Base-by-base conservation (phyloP, 805 yeast genomes). In the Hanseniaspora mollemarum region DNA sequence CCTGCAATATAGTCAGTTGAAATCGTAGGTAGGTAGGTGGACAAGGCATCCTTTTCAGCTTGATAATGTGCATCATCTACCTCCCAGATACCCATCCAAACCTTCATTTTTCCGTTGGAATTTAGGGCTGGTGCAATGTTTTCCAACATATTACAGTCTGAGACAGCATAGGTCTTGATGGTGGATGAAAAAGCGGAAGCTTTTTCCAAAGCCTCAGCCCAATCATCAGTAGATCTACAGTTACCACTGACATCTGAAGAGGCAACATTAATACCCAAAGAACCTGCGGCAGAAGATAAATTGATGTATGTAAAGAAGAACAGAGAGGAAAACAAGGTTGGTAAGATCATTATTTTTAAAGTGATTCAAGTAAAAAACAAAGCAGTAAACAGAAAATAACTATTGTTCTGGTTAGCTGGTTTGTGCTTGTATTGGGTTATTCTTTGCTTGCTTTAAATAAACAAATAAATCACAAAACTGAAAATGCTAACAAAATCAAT, bases 101-200 rank as follows among this genome's bases (percentile, higher is more conserved):
- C 77, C 41, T 84, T 65, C 59, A 78, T 73, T 75, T 87, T 83
- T 53, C 87, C 86, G 57, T 79, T 80, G 53, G 71, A 70, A 62
- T 81, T 88, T 50, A 85, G 87, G 55, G 86, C 95, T 43, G 96
- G 95, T 52, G 87, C 95, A 57, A 90, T 71, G 61, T 72, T 72
- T 69, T 82, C 77, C 62, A 90, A 74, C 53, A 96, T 84, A 75
- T 87, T 81, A 75, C 96, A 90, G 68, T 86, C 94, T n/a, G 94
- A 81, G 44, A 83, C 87, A 28, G 96, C 92, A 65, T 87, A 90
- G 35, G 90, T 83, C 68, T 88, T 85, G 59, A 90, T 77, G 46
- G 76, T 75, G 55, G 70, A 68, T 37, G 92, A 69, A 70, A 83
- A 77, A 43, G 71, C 58, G 48, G 76, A 68, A 58, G 90, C 68